Conservation (phyloP, 176 grass and related monocot species). For the Aechmea fasciata region DNA sequence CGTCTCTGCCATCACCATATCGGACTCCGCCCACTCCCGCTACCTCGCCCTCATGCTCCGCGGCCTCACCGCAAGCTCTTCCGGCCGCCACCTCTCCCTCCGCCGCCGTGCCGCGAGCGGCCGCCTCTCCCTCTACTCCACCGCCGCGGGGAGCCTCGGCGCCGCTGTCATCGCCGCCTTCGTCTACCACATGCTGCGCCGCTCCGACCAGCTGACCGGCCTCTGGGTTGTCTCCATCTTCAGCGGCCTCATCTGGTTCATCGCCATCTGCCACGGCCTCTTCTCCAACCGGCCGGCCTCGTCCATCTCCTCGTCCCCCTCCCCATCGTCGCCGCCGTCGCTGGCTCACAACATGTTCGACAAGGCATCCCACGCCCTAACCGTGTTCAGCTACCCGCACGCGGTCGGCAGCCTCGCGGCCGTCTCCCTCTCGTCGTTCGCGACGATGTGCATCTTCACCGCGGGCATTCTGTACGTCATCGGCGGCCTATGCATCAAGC, state of each 20-base stretch:
- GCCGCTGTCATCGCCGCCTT: conserved; percentile 78
- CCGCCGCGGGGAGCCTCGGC: conserved; percentile 63
- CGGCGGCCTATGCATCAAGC: conserved; percentile 77
- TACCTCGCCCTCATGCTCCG: conserved; percentile 77
- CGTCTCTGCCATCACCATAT: conserved; percentile 36
- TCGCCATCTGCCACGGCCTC: conserved; percentile 76
- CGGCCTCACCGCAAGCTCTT: conserved; percentile 39
- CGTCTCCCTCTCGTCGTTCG: conserved; percentile 60
- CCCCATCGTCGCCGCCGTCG: neutral
- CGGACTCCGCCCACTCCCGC: conserved; percentile 57
- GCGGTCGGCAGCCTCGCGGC: conserved; percentile 67
- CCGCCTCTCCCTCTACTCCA: conserved; percentile 49
- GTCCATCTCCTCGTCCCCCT: conserved; percentile 30
- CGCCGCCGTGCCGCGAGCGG: conserved; percentile 55
- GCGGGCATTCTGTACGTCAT: conserved; percentile 57
- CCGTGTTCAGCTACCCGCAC: conserved; percentile 52
- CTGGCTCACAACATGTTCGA: conserved; percentile 37
- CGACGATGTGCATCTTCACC: conserved; percentile 94
- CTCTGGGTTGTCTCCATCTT: conserved; percentile 95
- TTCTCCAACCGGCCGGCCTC: conserved; percentile 60
- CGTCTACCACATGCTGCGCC: conserved; percentile 88
- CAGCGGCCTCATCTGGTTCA: conserved; percentile 76
- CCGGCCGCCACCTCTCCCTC: conserved; percentile 47
- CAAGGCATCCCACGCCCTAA: conserved; percentile 45
- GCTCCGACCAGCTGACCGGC: conserved; percentile 81